Evolutionary conservation across 176 grass and related monocot species (phyloP).

Genomic region (Poa pratensis): DNA sequence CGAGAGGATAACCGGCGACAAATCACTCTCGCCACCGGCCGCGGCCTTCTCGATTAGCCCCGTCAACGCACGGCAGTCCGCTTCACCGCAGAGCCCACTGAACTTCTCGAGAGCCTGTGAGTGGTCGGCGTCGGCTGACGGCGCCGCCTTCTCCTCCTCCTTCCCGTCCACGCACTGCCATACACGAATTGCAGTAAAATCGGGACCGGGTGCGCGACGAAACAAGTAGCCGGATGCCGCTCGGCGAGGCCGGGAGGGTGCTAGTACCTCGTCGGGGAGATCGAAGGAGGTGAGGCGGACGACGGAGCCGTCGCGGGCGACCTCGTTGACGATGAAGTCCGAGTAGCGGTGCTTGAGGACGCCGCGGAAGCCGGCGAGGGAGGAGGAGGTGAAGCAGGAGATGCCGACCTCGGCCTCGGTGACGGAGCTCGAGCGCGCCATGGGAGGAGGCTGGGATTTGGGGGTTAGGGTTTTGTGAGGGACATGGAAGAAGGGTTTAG

Average conservation of each 20-base stretch:
- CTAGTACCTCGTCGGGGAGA: slow-evolving; percentile 64
- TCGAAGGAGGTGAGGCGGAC: slow-evolving; percentile 85
- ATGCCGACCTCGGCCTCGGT: slow-evolving; percentile 84
- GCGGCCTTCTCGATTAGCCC: slow-evolving; percentile 61
- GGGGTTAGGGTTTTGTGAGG: slow-evolving; percentile 46
- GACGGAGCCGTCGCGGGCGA: slow-evolving; percentile 61
- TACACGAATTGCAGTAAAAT: background rate
- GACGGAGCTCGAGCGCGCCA: slow-evolving; percentile 73
- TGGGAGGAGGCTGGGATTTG: slow-evolving; percentile 39
- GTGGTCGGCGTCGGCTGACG: slow-evolving; percentile 64
- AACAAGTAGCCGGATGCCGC: background rate
- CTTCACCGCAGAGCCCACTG: slow-evolving; percentile 62
- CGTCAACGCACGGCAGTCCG: slow-evolving; percentile 55
- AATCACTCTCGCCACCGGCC: slow-evolving; percentile 37
- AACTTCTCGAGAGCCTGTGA: slow-evolving; percentile 56
- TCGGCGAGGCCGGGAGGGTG: background rate
- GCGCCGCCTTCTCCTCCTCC: slow-evolving; percentile 60
- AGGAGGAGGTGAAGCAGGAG: slow-evolving; percentile 83
- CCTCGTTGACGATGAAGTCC: slow-evolving; percentile 96
- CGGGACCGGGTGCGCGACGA: background rate
- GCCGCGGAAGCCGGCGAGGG: slow-evolving; percentile 77
- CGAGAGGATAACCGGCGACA: slow-evolving; percentile 65
- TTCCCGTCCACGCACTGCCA: slow-evolving; percentile 58
- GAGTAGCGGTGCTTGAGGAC: slow-evolving; percentile 94
- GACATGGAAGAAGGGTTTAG: slow-evolving; percentile 15